Conservation (phyloP, 1,284 basidiomycete species). For the Trichosporon faecale region DNA sequence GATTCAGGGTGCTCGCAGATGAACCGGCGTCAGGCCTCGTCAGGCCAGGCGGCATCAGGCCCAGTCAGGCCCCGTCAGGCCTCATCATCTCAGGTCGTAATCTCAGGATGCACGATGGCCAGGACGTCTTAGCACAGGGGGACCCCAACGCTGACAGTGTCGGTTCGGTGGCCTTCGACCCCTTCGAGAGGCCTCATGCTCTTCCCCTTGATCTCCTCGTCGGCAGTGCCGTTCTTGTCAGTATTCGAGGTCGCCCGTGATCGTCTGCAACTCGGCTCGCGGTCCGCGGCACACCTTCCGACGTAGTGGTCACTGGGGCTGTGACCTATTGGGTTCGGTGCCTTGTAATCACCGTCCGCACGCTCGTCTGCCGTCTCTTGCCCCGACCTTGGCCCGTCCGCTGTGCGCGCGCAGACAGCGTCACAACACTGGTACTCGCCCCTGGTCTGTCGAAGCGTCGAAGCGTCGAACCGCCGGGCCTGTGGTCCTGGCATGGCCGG, state of each 20-base stretch:
- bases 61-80: slow-evolving; percentile 5
- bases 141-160: neutral
- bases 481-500: neutral
- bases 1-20: neutral
- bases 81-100: slow-evolving; percentile 8
- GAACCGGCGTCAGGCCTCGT: slow-evolving; percentile 8
- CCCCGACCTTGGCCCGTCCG: neutral
- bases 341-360: neutral
- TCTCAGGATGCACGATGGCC: slow-evolving; percentile 3
- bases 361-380: neutral
- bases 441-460: neutral
- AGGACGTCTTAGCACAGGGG: neutral
- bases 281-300: neutral
- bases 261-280: neutral
- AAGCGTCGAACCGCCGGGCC: neutral
- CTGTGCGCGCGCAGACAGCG: neutral
- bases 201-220: neutral
- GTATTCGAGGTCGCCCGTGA: neutral
- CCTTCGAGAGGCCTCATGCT: neutral
- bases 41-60: slow-evolving; percentile 2
- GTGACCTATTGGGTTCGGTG: slow-evolving; percentile 4
- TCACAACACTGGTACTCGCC: neutral
- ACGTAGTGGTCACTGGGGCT: neutral
- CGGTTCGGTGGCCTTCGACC: slow-evolving; percentile 1
- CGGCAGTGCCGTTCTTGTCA: neutral